Evolutionary conservation across 2,329 filamentous ascomycete species (phyloP).

Genomic region (Aspergillus amoenus): DNA sequence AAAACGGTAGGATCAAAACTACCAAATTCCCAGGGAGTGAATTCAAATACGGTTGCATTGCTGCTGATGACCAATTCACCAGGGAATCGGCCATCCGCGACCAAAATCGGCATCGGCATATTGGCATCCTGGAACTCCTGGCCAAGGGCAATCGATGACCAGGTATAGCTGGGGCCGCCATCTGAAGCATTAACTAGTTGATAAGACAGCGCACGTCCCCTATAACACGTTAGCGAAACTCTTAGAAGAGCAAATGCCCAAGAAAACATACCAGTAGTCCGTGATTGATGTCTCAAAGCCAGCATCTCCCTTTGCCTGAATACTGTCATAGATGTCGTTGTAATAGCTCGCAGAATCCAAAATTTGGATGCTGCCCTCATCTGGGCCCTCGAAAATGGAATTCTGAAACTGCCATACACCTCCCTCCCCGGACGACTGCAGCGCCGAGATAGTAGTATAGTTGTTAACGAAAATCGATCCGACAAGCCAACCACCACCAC

Average conservation of each 20-base stretch:
- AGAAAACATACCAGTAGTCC: slow-evolving; percentile 66
- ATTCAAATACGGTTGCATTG: slow-evolving; percentile 76
- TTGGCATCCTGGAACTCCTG: slow-evolving; percentile 62
- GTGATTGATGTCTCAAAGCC: slow-evolving; percentile 71
- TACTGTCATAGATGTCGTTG: slow-evolving; percentile 56
- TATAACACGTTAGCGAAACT: not conserved
- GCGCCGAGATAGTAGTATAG: slow-evolving; percentile 64
- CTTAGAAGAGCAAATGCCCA: too few relatives aligned
- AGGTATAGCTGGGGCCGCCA: slow-evolving; percentile 76
- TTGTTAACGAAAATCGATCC: slow-evolving; percentile 77
- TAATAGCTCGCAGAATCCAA: slow-evolving; percentile 61
- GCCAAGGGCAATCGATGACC: slow-evolving; percentile 71
- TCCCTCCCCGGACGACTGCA: slow-evolving; percentile 47
- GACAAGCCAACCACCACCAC: slow-evolving; percentile 80
- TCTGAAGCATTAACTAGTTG: slow-evolving; percentile 76
- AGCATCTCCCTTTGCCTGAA: slow-evolving; percentile 61
- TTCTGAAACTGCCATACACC: slow-evolving; percentile 63
- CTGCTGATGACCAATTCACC: slow-evolving; percentile 60
- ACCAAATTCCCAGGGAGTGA: slow-evolving; percentile 78
- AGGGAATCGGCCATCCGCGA: slow-evolving; percentile 67
- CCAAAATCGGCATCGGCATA: slow-evolving; percentile 70
- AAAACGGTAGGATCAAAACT: slow-evolving; percentile 71
- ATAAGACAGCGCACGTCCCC: slow-evolving; percentile 75
- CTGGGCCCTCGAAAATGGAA: slow-evolving; percentile 60
- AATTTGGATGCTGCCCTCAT: slow-evolving; percentile 42